Conservation (phyloP, 1,139 yeast genomes). For the Lodderomyces parapsilosis region DNA sequence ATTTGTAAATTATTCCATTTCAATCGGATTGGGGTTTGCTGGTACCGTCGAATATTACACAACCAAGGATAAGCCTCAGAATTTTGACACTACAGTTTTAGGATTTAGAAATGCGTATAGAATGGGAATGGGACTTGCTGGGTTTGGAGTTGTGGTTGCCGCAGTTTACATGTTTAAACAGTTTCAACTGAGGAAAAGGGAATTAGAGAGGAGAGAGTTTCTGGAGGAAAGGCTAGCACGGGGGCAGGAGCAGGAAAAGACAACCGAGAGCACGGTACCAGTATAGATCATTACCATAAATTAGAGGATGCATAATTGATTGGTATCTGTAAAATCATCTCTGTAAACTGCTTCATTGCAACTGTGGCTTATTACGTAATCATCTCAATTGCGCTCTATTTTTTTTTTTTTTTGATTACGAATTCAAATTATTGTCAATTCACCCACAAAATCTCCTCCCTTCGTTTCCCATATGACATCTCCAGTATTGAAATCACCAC, state of each 20-base stretch:
- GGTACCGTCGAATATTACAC: constrained; percentile 57
- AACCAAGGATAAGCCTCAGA: constrained; percentile 22
- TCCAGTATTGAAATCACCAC: constrained; percentile 32
- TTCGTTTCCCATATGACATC: not conserved
- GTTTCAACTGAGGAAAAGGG: constrained; percentile 6
- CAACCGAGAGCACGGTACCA: too few relatives aligned
- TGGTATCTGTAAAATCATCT: too few relatives aligned
- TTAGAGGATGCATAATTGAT: too few relatives aligned
- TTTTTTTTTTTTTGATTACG: not conserved
- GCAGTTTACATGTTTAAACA: constrained; percentile 17
- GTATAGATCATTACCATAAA: too few relatives aligned
- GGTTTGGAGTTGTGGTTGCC: constrained; percentile 39
- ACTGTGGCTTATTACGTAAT: not conserved
- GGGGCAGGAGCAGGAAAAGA: not conserved
- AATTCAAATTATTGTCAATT: not conserved
- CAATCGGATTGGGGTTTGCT: constrained; percentile 64
- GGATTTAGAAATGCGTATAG: constrained; percentile 48
- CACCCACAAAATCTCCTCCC: not conserved
- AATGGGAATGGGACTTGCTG: constrained; percentile 53
- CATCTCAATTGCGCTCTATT: not conserved
- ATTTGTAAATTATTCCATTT: constrained; percentile 59
- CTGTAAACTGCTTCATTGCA: too few relatives aligned
- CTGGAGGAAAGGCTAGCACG: not conserved
- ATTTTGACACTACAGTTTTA: constrained; percentile 22
- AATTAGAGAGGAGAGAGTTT: not conserved